phyloP scores from a whole-genome alignment of 331 rosid species.

The Erythrophleum ivorense region DNA sequence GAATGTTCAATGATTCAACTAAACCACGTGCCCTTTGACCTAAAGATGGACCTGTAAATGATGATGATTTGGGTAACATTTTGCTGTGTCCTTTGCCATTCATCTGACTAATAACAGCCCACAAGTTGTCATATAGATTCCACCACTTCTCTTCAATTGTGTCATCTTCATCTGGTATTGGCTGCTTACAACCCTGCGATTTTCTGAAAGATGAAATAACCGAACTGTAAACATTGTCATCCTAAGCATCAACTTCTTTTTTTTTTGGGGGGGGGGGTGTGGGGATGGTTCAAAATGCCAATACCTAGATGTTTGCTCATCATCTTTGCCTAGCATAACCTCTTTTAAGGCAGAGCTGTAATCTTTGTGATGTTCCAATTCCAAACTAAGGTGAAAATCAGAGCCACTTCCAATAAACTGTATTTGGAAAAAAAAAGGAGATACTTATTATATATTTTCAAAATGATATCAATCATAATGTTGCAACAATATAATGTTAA shows the following conservation, averaged over 20 bases:
- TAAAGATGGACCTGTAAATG: slow-evolving; percentile 73
- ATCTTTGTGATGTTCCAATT: slow-evolving; percentile 72
- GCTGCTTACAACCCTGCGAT: slow-evolving; percentile 53
- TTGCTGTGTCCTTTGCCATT: slow-evolving; percentile 82
- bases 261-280: not conserved
- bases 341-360: slow-evolving; percentile 79
- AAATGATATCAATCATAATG: slow-evolving; percentile 6
- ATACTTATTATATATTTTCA: not conserved
- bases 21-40: slow-evolving; percentile 99
- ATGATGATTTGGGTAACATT: slow-evolving; percentile 66
- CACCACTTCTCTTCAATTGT: slow-evolving; percentile 82
- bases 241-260: slow-evolving; percentile 7
- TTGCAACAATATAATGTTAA: not conserved
- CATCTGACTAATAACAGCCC: slow-evolving; percentile 81
- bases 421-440: slow-evolving; percentile 18
- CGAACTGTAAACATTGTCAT: slow-evolving; percentile 41
- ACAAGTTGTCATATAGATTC: slow-evolving; percentile 79
- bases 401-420: slow-evolving; percentile 82
- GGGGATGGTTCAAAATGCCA: slow-evolving; percentile 23
- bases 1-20: slow-evolving; percentile 96
- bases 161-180: slow-evolving; percentile 54
- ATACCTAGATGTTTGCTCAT: slow-evolving; percentile 69
- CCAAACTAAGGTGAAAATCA: slow-evolving; percentile 64
- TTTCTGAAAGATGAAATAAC: slow-evolving; percentile 50
- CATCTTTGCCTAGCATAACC: slow-evolving; percentile 69